Base-by-base conservation (phyloP, 2,329 filamentous ascomycete genomes). In the Trichoderma hamatum region DNA sequence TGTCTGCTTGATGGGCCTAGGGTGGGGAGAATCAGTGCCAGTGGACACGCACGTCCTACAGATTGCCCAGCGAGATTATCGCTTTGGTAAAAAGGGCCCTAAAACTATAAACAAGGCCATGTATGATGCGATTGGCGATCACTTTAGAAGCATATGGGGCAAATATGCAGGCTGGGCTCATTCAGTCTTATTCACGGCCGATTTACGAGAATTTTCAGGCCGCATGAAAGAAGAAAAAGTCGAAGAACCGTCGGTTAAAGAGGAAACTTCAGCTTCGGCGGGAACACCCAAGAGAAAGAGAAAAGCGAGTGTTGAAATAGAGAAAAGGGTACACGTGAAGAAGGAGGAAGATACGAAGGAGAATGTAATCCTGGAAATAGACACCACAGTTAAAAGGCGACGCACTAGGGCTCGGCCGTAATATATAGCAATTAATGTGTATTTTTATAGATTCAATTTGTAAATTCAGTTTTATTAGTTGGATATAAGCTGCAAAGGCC, bases 1-100 rank as follows among this genome's bases (percentile, higher is more conserved):
- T 76, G 94, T 98, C 9, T 97, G 92, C 76, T 83, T 99, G 24
- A 97, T 99, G 92, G 96, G 96, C 0, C 82, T 99, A 16, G 95
- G 94, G 32, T 99, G 96, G 95, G 92, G 92, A 36, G 95, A 98
- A 80, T 90, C 94, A 3, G 94, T 99, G 1, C 96, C 96, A 0
- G 92, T 99, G 36, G 96, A 99, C 79, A 99, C 96, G 1, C 96
- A 99, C 80, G 93, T 99, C 14, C 98, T 94, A 95, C 94, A 98
- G 82, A 98, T 99, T 76, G 96, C 96, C 0, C 93, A 96, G 78
- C 86, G 96, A 65, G 96, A 99, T 79, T 99, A 99, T 81, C 94
- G 90, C 70, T 97, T 99, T 75, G 92, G 93, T 7, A 95, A 93
- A 76, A 89, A 88, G 10, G 96, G 94, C 76, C 92, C 80, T 71